Percentiles rank a stretch among this genome's conserved stretches.
Evolutionary conservation across 2,329 filamentous ascomycete genomes (phyloP).

Genomic region (Annulohypoxylon truncatum): DNA sequence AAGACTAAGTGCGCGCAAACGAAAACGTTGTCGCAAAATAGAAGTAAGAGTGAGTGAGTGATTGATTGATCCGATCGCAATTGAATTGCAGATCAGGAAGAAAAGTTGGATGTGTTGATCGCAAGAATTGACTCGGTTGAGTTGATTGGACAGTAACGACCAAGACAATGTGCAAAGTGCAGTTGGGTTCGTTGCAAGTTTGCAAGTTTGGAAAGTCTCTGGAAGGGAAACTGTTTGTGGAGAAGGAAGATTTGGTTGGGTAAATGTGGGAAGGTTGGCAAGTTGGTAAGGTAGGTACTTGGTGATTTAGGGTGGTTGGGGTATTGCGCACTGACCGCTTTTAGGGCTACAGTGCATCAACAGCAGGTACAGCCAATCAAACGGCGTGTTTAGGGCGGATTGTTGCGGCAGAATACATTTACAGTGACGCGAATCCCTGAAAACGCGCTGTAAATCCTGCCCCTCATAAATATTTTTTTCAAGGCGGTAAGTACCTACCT

Average conservation of each 20-base stretch:
- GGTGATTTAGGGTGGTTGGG: slow-evolving; percentile 27
- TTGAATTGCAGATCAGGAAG: not conserved
- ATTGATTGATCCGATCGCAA: not conserved
- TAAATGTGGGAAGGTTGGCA: slow-evolving; percentile 28
- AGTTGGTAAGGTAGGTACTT: slow-evolving; percentile 12
- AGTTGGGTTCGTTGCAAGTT: slow-evolving; percentile 8
- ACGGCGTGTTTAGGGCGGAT: slow-evolving; percentile 6
- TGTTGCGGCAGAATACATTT: slow-evolving; percentile 27
- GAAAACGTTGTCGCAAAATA: not conserved
- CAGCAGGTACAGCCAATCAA: slow-evolving; percentile 21
- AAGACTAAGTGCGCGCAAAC: not conserved
- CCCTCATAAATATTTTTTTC: slow-evolving; percentile 16
- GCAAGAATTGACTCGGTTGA: slow-evolving; percentile 18
- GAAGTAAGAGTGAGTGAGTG: not conserved
- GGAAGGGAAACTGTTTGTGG: slow-evolving; percentile 12
- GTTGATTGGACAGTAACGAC: slow-evolving; percentile 14
- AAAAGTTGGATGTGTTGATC: not conserved
- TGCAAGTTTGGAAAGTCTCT: not conserved
- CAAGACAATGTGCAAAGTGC: slow-evolving; percentile 25
- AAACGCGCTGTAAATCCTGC: slow-evolving; percentile 23
- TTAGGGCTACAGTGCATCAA: slow-evolving; percentile 34
- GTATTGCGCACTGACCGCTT: slow-evolving; percentile 23
- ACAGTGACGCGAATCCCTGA: slow-evolving; percentile 30
- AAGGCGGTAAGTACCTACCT: not conserved
- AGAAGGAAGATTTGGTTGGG: slow-evolving; percentile 1